Base-by-base conservation (phyloP, 208 protist species). In the Crithidia expoeki region DNA sequence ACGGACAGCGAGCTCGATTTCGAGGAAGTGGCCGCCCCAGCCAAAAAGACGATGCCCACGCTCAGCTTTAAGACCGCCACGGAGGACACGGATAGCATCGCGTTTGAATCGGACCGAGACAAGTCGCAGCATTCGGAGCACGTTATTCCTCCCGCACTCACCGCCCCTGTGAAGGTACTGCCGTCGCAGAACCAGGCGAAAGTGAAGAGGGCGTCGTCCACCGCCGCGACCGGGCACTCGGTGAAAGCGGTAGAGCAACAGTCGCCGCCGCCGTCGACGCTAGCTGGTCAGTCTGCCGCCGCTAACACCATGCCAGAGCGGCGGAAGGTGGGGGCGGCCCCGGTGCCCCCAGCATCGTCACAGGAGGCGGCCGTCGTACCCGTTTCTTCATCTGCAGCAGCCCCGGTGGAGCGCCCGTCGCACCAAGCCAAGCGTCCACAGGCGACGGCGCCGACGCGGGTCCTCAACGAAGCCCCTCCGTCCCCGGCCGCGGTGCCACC, bases 1-100 rank as follows among this genome's bases (percentile, higher is more conserved):
- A 79, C 68, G 16, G 76, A 81, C 49, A 85, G 80, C 61, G 80
- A 85, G 33, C 68, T 77, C 17, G 76, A 82, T n/a, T 55, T 76
- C 2, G 52, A 75, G 19, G 67, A 72, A 16, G 59, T 68, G 25
- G 38, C 32, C 1, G 55, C 27, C 60, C 52, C 47, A n/a, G 11
- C 30, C 16, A 61, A 50, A 16, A 67, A 69, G 53, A 53, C 68
- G 25, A 49, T 65, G 28, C 61, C 66, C 10, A 74, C 71, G 27
- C 57, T 82, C 30, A 85, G 67, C 36, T 82, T 82, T 56, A 81
- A 73, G 46, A 74, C 76, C 0, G 23, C 46, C 19, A 70, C 62
- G 0, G 63, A 82, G 17, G 53, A 64, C 11, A 61, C 80, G 4
- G 71, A 67, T 5, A 74, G 57, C 36, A 66, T 71, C 44, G 56